These are phyloP conservation scores for Neurospora sp. DNA, from an alignment of 495 filamentous ascomycete species.

Conservation along the genomic window DNA sequence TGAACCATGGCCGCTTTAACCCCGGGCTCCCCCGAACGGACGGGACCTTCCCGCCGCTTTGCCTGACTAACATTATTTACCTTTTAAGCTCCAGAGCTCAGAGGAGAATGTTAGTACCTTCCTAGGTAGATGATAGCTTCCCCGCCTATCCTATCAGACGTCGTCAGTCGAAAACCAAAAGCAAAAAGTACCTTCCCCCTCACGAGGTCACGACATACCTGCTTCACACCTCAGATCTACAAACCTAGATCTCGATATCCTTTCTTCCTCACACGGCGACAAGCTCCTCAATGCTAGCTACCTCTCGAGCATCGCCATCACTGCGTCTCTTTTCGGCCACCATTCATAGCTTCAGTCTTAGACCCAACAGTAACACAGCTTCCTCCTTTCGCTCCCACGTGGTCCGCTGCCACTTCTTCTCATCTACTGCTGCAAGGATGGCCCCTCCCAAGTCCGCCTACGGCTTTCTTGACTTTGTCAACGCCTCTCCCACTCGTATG, in stretches of 20 bases:
- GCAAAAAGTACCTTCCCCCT: neutral
- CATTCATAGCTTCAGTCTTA: neutral
- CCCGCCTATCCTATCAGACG: neutral
- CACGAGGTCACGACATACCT: neutral
- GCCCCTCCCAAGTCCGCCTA: constrained; percentile 49
- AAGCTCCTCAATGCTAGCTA: neutral
- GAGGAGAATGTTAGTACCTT: neutral
- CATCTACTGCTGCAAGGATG: constrained; percentile 33
- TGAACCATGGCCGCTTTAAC: neutral
- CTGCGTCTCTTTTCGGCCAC: neutral
- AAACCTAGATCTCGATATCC: neutral
- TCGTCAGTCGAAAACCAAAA: neutral
- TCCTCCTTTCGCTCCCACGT: constrained; percentile 1
- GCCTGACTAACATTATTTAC: neutral
- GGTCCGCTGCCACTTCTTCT: constrained; percentile 7
- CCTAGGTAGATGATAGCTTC: neutral
- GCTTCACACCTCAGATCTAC: neutral
- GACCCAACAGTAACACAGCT: neutral
- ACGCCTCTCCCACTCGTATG: constrained; percentile 89
- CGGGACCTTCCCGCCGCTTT: neutral
- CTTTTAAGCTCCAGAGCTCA: neutral
- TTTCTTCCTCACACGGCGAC: neutral
- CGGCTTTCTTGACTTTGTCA: constrained; percentile 4
- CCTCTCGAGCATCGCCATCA: neutral
- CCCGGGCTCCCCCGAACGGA: neutral